phyloP scores from a whole-genome alignment of 1,284 basidiomycete genomes.

The Pseudozyma pruni region DNA sequence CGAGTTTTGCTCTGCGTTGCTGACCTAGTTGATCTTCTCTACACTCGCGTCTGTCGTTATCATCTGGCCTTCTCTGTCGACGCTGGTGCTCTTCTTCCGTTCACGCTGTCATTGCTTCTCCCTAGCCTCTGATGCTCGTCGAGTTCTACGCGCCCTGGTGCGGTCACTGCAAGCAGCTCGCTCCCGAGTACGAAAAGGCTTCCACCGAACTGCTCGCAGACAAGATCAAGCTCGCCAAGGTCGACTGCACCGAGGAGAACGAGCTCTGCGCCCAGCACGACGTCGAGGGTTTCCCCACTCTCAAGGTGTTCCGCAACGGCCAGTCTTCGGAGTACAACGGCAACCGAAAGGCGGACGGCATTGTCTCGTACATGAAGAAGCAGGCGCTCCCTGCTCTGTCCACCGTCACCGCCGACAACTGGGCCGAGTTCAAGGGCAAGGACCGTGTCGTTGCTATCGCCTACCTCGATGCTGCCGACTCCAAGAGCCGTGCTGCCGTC shows the following conservation, averaged over 20 bases:
- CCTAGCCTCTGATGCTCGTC: slow-evolving; percentile 83
- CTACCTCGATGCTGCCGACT: slow-evolving; percentile 79
- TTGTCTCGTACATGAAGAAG: slow-evolving; percentile 98
- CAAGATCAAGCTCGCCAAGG: slow-evolving; percentile 89
- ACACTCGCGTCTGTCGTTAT: background rate
- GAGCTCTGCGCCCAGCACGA: slow-evolving; percentile 72
- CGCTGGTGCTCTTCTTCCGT: background rate
- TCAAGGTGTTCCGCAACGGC: slow-evolving; percentile 93
- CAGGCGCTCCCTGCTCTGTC: slow-evolving; percentile 96
- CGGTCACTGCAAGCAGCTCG: slow-evolving; percentile 77
- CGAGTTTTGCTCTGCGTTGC: too few species aligned
- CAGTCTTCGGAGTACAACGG: slow-evolving; percentile 80
- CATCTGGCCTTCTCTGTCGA: background rate
- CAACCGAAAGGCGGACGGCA: slow-evolving; percentile 93
- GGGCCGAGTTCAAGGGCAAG: slow-evolving; percentile 84
- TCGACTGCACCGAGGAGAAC: slow-evolving; percentile 74
- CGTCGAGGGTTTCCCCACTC: slow-evolving; percentile 88
- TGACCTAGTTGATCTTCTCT: background rate
- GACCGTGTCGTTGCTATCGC: slow-evolving; percentile 93
- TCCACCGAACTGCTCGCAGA: slow-evolving; percentile 88
- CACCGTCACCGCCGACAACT: slow-evolving; percentile 78
- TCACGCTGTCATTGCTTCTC: background rate
- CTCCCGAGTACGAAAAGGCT: slow-evolving; percentile 87
- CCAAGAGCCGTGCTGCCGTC: slow-evolving; percentile 74
- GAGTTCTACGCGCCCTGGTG: slow-evolving; percentile 96